Evolutionary conservation across 768 basidiomycete species (phyloP).

Genomic region (Auricularia auricula-judae): DNA sequence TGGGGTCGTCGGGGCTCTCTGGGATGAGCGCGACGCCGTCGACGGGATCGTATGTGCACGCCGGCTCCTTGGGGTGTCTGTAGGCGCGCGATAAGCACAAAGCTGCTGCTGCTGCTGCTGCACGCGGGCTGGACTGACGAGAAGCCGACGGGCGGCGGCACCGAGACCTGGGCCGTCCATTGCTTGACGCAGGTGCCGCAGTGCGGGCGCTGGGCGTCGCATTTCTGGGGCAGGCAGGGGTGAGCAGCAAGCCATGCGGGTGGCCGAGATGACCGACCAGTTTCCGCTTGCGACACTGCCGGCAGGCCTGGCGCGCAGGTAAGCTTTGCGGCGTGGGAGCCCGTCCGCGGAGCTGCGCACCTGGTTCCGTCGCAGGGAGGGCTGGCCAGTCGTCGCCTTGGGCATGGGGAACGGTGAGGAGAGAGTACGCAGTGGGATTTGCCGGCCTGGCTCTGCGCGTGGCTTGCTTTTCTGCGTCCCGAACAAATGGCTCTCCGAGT

Average conservation of each 20-base stretch:
- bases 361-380: conserved; percentile 72
- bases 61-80: conserved; percentile 78
- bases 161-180: conserved; percentile 72
- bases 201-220: conserved; percentile 77
- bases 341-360: conserved; percentile 22
- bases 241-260: conserved; percentile 3
- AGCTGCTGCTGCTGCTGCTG: neutral
- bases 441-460: neutral
- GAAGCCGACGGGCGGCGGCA: conserved; percentile 78
- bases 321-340: neutral
- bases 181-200: conserved; percentile 82
- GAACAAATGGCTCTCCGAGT: neutral
- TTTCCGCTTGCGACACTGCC: conserved; percentile 75
- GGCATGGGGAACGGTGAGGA: conserved; percentile 40
- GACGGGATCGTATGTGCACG: conserved; percentile 78
- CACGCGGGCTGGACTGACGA: conserved; percentile 38
- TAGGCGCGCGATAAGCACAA: conserved; percentile 4
- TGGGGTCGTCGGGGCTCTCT: conserved; percentile 51
- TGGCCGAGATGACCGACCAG: conserved; percentile 32
- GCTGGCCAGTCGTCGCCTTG: conserved; percentile 44
- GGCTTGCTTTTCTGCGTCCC: no score
- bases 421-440: neutral
- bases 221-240: conserved; percentile 46
- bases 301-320: conserved; percentile 45
- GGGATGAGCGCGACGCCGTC: conserved; percentile 70